These are phyloP conservation scores for Mycosphaerella arachidis DNA, from an alignment of 2,329 filamentous ascomycete genomes.

Conservation along the genomic window DNA sequence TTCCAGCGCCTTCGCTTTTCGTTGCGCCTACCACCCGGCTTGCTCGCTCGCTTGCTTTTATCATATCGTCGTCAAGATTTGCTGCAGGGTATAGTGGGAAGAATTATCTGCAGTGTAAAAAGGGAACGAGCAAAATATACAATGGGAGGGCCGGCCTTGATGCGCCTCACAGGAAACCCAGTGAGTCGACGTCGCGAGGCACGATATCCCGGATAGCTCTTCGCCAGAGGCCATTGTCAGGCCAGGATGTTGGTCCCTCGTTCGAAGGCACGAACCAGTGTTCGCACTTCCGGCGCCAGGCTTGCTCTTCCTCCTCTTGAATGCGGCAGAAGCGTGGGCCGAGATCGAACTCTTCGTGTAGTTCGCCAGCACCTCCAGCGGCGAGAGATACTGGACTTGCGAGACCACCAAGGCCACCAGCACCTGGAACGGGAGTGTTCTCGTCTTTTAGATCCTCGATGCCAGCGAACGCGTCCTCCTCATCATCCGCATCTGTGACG, in stretches of 20 bases:
- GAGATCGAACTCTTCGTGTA: slow-evolving; percentile 96
- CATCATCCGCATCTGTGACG: slow-evolving; percentile 73
- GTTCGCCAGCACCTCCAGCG: slow-evolving; percentile 62
- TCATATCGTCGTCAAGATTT: slow-evolving; percentile 7
- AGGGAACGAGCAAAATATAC: slow-evolving; percentile 11
- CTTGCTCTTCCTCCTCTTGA: slow-evolving; percentile 85
- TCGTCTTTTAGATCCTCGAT: slow-evolving; percentile 86
- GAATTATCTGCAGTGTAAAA: slow-evolving; percentile 21
- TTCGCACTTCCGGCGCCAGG: slow-evolving; percentile 84
- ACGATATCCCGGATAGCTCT: slow-evolving; percentile 25
- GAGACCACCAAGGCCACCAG: slow-evolving; percentile 23
- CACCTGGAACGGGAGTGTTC: slow-evolving; percentile 20
- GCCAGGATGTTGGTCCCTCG: slow-evolving; percentile 45
- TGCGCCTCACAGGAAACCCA: slow-evolving; percentile 12
- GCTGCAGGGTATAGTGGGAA: slow-evolving; percentile 19
- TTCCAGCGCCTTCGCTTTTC: neutral
- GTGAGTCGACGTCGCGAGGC: slow-evolving; percentile 11
- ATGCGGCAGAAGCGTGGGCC: slow-evolving; percentile 87
- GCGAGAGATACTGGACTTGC: slow-evolving; percentile 27
- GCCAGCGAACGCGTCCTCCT: slow-evolving; percentile 90
- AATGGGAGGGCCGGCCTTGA: neutral
- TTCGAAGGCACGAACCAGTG: slow-evolving; percentile 67
- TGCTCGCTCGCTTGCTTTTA: neutral
- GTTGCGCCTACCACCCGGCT: neutral
- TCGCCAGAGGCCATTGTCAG: slow-evolving; percentile 70